Evolutionary conservation across 2,329 filamentous ascomycete genomes (phyloP).

Genomic region (Penicillium sp.): DNA sequence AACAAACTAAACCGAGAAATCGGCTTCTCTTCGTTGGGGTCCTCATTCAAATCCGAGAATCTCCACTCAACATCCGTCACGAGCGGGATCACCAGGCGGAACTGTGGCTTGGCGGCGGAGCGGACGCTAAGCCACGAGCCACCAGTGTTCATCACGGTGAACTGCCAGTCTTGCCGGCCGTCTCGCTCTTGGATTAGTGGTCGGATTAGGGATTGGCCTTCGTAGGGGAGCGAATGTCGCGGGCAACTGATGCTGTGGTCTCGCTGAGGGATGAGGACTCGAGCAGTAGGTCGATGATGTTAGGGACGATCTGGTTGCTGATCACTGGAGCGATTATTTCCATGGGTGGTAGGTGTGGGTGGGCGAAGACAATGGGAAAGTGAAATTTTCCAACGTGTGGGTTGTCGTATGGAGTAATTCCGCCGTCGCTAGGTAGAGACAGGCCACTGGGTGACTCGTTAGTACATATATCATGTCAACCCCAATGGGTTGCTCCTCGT

Average conservation of each 20-base stretch:
- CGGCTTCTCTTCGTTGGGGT: slow-evolving; percentile 35
- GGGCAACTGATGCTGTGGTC: slow-evolving; percentile 28
- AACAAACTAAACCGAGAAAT: slow-evolving; percentile 33
- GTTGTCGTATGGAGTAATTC: slow-evolving; percentile 42
- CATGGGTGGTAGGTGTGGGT: slow-evolving; percentile 40
- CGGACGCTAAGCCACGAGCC: slow-evolving; percentile 41
- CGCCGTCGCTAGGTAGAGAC: slow-evolving; percentile 45
- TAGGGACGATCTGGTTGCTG: slow-evolving; percentile 42
- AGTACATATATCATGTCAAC: too few species aligned
- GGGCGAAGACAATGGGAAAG: slow-evolving; percentile 41
- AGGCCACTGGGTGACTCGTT: slow-evolving; percentile 31
- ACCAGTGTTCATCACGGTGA: slow-evolving; percentile 46
- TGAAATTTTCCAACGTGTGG: slow-evolving; percentile 44
- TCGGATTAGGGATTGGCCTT: slow-evolving; percentile 43
- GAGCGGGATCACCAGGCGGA: slow-evolving; percentile 40
- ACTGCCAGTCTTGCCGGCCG: slow-evolving; percentile 39
- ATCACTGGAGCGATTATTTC: slow-evolving; percentile 37
- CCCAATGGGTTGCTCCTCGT: too few species aligned
- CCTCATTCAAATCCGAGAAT: slow-evolving; percentile 37
- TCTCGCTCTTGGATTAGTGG: slow-evolving; percentile 31
- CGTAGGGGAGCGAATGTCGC: slow-evolving; percentile 40
- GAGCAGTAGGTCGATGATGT: slow-evolving; percentile 40
- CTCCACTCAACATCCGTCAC: slow-evolving; percentile 43
- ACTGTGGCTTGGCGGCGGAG: slow-evolving; percentile 37
- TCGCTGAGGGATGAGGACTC: slow-evolving; percentile 39